Percentiles rank a stretch among this genome's conserved stretches.
Conservation (phyloP, 2,329 filamentous ascomycete species). For the Penicillium sp. region DNA sequence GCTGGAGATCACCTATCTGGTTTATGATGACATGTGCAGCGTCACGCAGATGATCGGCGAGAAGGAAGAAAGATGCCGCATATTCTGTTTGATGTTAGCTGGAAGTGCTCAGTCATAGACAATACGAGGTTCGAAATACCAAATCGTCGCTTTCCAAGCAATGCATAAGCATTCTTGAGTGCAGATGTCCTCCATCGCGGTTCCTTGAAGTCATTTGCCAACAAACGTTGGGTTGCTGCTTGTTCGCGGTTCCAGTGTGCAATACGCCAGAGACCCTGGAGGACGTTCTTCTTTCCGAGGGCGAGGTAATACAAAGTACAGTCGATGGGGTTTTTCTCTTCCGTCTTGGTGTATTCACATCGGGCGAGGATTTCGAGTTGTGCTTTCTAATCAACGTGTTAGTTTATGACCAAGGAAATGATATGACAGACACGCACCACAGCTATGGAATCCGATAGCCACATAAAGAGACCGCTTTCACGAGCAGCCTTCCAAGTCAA, state of each 20-base stretch:
- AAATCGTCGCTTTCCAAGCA: constrained; percentile 87
- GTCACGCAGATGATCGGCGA: constrained; percentile 80
- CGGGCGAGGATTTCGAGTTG: constrained; percentile 90
- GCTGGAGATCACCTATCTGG: constrained; percentile 82
- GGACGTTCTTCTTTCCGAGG: constrained; percentile 81
- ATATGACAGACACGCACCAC: constrained; percentile 57
- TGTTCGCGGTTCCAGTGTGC: constrained; percentile 88
- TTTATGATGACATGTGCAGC: constrained; percentile 83
- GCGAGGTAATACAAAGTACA: constrained; percentile 91
- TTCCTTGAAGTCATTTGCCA: constrained; percentile 89
- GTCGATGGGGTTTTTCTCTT: constrained; percentile 84
- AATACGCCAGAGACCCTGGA: constrained; percentile 93
- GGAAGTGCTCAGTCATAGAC: background rate
- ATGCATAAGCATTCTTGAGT: constrained; percentile 91
- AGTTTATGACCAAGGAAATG: background rate
- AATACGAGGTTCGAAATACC: constrained; percentile 45
- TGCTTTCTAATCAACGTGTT: constrained; percentile 50
- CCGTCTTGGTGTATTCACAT: constrained; percentile 86
- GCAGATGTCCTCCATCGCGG: constrained; percentile 84
- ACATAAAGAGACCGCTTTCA: constrained; percentile 90
- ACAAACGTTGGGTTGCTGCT: constrained; percentile 68
- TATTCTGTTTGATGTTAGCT: constrained; percentile 61
- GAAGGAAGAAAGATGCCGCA: constrained; percentile 89
- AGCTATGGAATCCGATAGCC: constrained; percentile 74
- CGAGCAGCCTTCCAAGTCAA: constrained; percentile 82